Evolutionary conservation across 202 grass and related monocot genomes (phyloP).

Genomic region (Schoenoplectus triqueter): DNA sequence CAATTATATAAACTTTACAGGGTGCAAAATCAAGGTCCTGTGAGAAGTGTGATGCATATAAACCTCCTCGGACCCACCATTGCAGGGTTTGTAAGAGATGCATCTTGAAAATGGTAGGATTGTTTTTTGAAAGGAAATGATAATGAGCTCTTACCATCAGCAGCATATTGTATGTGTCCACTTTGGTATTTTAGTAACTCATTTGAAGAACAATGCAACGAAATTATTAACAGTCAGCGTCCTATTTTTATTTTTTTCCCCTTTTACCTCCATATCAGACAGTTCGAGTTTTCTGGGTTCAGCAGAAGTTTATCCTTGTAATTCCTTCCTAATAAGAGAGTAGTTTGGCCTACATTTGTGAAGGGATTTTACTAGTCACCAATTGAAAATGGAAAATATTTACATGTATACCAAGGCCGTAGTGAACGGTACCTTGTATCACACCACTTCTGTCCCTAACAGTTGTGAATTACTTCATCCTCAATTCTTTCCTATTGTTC

Average conservation of each 20-base stretch:
- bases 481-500: conserved; percentile 36
- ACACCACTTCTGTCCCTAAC: background rate
- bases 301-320: background rate
- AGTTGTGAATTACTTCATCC: background rate
- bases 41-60: conserved; percentile 79
- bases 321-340: background rate
- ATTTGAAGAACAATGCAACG: background rate
- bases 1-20: conserved; percentile 46
- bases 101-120: conserved; percentile 89
- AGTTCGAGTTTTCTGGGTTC: conserved; percentile 1
- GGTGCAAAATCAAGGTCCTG: conserved; percentile 77
- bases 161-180: background rate
- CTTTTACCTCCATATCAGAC: background rate
- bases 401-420: background rate
- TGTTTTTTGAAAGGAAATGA: conserved; percentile 10
- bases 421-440: background rate
- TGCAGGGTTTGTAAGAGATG: conserved; percentile 92
- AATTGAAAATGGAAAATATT: conserved; percentile 4
- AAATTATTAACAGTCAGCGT: background rate
- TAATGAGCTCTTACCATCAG: background rate
- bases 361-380: background rate
- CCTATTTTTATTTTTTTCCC: background rate
- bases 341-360: background rate
- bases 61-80: conserved; percentile 82
- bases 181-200: background rate